Base-by-base conservation (phyloP, 1,284 basidiomycete genomes). In the Boletus subluridellus region DNA sequence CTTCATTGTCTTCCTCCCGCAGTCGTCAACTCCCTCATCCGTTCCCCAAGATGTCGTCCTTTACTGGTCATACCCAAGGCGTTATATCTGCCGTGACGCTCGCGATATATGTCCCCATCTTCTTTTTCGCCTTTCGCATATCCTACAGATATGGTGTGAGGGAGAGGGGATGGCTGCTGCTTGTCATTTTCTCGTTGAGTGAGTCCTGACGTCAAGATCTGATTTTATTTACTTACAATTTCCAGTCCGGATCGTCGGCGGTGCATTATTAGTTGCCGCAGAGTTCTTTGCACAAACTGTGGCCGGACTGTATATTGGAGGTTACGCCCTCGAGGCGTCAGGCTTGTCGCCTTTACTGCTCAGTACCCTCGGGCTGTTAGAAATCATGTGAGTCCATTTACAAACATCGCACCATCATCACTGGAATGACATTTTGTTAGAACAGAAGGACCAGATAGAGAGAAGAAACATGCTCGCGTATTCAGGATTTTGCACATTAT, bases 101-200 rank as follows among this genome's bases (percentile, higher is more conserved):
- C 47, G 80, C 67, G 4, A 77, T 84, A 59, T 88, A 86, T 67
- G 65, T 78, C 24, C 85, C 84, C 42, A 67, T 86, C 63, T 69
- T 80, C 32, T 61, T 76, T 54, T 55, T 82, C 48, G 74, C 81
- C 1, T 37, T 78, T 49, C 65, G 77, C 45, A 70, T 85, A 49
- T 72, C 77, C 44, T 65, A 78, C 48, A 79, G 78, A 35, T 82
- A 87, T 74, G 82, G 85, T 62, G 66, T 78, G 55, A 74, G 78
- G 49, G 79, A 84, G 66, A 81, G 78, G 26, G 86, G 83, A 58
- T 88, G 84, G 84, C 67, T 86, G 28, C 80, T 81, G 60, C 74
- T 87, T n/a, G 73, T 81, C 41, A 67, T 84, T 17, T 84, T 85
- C 61, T 76, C 81, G 12, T 58, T 77, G 41, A 71, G 82, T 83